A percentile compares a stretch with the other conserved stretches of the same genome.
These are phyloP conservation scores for Ophiosphaerella herpotricha DNA, from an alignment of 2,329 filamentous ascomycete genomes.

Conservation along the genomic window DNA sequence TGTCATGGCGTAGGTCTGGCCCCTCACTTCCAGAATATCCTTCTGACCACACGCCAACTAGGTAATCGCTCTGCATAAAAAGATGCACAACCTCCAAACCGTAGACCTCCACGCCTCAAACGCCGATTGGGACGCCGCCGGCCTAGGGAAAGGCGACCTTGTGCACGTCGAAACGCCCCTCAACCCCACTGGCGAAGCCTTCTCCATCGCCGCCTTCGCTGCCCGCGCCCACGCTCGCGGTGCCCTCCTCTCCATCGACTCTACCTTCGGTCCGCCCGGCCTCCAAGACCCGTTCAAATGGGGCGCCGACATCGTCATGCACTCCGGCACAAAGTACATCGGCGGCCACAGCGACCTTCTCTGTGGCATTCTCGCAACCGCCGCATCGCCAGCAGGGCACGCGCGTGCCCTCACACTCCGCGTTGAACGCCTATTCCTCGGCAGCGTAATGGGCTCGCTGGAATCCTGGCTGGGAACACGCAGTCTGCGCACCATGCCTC, in stretches of 20 bases:
- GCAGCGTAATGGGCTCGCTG: conserved; percentile 83
- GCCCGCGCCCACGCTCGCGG: conserved; percentile 72
- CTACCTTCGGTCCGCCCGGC: conserved; percentile 90
- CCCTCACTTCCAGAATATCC: neutral
- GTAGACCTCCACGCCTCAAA: conserved; percentile 64
- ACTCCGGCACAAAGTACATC: conserved; percentile 93
- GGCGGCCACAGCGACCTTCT: conserved; percentile 94
- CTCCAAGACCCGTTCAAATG: conserved; percentile 82
- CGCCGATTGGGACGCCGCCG: conserved; percentile 63
- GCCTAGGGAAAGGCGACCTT: conserved; percentile 77
- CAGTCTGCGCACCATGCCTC: conserved; percentile 81
- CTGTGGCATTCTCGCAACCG: conserved; percentile 78
- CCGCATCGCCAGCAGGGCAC: conserved; percentile 40
- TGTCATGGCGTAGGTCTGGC: conserved; percentile 68
- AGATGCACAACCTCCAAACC: conserved; percentile 74
- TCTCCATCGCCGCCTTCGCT: conserved; percentile 72
- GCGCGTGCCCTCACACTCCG: conserved; percentile 57
- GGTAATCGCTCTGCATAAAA: conserved; percentile 70
- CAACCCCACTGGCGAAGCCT: conserved; percentile 85
- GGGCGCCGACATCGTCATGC: conserved; percentile 87
- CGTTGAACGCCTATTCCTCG: conserved; percentile 75
- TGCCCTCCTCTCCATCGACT: conserved; percentile 80
- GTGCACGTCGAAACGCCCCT: conserved; percentile 92
- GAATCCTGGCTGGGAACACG: conserved; percentile 92
- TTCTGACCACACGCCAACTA: neutral